A percentile compares a stretch with the other conserved stretches of the same genome.
Conservation (phyloP, 352 stramenopile genomes). For the Phytophthora pinifolia region DNA sequence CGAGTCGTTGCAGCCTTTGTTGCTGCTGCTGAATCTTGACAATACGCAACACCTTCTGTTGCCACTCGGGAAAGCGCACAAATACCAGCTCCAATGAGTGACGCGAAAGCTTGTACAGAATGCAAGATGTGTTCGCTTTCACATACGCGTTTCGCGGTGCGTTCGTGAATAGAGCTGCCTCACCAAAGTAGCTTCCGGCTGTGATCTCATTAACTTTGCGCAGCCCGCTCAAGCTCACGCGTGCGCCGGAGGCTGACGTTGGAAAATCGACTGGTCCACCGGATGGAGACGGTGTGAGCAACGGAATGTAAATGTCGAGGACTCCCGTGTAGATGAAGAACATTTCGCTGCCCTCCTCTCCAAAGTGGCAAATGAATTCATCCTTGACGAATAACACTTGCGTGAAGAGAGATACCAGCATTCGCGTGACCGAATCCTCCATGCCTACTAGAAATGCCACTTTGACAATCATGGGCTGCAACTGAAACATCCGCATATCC, state of each 20-base stretch:
- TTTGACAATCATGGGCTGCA: slow-evolving; percentile 70
- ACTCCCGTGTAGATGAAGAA: slow-evolving; percentile 66
- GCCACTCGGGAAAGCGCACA: slow-evolving; percentile 60
- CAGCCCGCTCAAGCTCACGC: slow-evolving; percentile 24
- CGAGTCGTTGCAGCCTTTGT: slow-evolving; percentile 44
- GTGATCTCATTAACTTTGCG: slow-evolving; percentile 66
- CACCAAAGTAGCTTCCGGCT: slow-evolving; percentile 58
- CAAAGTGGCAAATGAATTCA: slow-evolving; percentile 56
- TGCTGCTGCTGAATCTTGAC: slow-evolving; percentile 70
- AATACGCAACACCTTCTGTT: slow-evolving; percentile 61
- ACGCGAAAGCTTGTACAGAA: slow-evolving; percentile 55
- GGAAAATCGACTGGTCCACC: slow-evolving; percentile 1
- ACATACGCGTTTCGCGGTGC: slow-evolving; percentile 55
- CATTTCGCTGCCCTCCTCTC: slow-evolving; percentile 65
- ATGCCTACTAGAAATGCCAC: slow-evolving; percentile 63
- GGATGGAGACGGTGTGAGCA: slow-evolving; percentile 1
- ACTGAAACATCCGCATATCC: slow-evolving; percentile 65
- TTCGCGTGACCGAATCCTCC: slow-evolving; percentile 53
- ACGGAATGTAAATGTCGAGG: slow-evolving; percentile 56
- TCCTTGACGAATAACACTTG: slow-evolving; percentile 59
- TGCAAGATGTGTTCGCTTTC: slow-evolving; percentile 63
- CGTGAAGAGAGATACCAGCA: slow-evolving; percentile 59
- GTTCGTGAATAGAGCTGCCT: slow-evolving; percentile 60
- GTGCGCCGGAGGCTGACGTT: slow-evolving; percentile 4
- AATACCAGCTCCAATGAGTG: slow-evolving; percentile 64